A percentile compares a stretch with the other conserved stretches of the same genome.
phyloP scores from a whole-genome alignment of 2,329 filamentous ascomycete species.

The Fusarium nisikadoi region DNA sequence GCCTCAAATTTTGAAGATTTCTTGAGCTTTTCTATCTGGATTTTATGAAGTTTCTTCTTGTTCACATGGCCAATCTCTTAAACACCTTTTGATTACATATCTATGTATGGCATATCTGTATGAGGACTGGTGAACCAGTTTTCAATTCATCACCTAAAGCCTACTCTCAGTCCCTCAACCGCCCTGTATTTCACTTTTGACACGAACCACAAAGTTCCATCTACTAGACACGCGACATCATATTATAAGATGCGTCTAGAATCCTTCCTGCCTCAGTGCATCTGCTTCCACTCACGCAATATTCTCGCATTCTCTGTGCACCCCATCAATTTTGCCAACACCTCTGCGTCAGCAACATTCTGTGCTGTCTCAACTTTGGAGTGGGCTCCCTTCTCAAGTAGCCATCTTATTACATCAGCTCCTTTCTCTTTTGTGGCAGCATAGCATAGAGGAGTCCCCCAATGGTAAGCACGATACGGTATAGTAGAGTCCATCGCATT shows the following conservation, averaged over 20 bases:
- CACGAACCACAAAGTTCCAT: background rate
- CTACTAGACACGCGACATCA: background rate
- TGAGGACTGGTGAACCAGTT: too few relatives aligned
- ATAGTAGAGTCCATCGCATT: background rate
- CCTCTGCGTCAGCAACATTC: background rate
- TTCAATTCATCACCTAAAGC: too few relatives aligned
- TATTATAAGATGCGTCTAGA: fast-evolving
- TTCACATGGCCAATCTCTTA: background rate
- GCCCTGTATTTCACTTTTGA: too few relatives aligned
- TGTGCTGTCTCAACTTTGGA: background rate
- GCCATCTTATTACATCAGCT: background rate
- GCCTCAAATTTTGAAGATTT: too few relatives aligned
- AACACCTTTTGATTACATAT: background rate
- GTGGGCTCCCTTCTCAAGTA: background rate
- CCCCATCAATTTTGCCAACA: background rate
- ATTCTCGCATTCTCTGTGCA: background rate
- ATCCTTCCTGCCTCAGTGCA: background rate
- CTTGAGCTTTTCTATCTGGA: too few relatives aligned
- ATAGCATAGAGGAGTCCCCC: background rate
- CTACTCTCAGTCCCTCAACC: too few relatives aligned
- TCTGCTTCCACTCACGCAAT: background rate
- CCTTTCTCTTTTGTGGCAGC: background rate
- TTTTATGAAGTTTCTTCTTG: background rate
- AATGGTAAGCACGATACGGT: background rate
- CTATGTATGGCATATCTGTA: background rate